These are phyloP conservation scores for Ceratocystis alfenasii DNA, from an alignment of 2,329 filamentous ascomycete species.

Conservation along the genomic window DNA sequence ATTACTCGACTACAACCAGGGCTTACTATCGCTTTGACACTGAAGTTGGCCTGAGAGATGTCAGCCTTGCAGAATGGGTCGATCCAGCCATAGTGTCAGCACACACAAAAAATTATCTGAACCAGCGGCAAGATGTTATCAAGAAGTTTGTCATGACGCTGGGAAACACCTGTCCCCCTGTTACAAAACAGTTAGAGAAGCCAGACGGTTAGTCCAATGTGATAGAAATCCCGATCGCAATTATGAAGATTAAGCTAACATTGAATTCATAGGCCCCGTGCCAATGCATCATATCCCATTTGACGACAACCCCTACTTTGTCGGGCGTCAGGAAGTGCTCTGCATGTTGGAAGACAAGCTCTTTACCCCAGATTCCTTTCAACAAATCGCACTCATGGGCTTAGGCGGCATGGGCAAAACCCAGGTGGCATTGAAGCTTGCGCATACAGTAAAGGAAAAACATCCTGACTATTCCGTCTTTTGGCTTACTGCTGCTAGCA, in stretches of 20 bases:
- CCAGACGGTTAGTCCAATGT: background rate
- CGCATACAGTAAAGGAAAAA: background rate
- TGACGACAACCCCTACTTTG: background rate
- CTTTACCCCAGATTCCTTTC: background rate
- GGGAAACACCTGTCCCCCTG: no score
- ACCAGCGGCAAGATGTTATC: constrained; percentile 8
- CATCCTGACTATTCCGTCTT: background rate
- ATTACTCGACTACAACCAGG: no score
- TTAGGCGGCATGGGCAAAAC: constrained; percentile 1
- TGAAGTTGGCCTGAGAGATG: constrained; percentile 26
- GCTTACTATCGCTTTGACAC: constrained; percentile 27
- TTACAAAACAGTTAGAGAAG: no score
- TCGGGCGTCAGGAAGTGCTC: background rate
- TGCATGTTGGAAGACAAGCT: background rate
- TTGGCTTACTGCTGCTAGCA: constrained; percentile 2
- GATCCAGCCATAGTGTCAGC: constrained; percentile 25
- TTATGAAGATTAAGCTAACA: background rate
- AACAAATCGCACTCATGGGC: background rate
- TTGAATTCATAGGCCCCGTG: background rate
- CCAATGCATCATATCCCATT: background rate
- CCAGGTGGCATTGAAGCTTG: background rate
- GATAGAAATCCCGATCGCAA: background rate
- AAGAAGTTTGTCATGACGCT: background rate
- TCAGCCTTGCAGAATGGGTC: constrained; percentile 26
- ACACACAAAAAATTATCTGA: constrained; percentile 25